Conservation (phyloP, 164 flowering plant species). For the Vitis vinifera region ASM3070453v1 NC_081823.1:6710001-6710500, state of each 20-base stretch:
- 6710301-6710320: constrained; percentile 95
- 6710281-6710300: constrained; percentile 93
- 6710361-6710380: neutral
- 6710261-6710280: constrained; percentile 85
- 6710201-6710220: neutral
- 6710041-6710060: constrained; percentile 45
- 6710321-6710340: constrained; percentile 83
- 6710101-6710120: constrained; percentile 30
- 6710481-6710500: too few relatives aligned
- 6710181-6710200: neutral
- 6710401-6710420: neutral
- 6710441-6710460: neutral
- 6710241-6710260: neutral
- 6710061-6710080: constrained; percentile 36
- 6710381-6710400: too few relatives aligned
- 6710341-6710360: constrained; percentile 18
- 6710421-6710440: neutral
- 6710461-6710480: too few relatives aligned
- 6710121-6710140: constrained; percentile 66
- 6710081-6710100: constrained; percentile 47
- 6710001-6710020: constrained; percentile 34
- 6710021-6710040: constrained; percentile 54
- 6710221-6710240: neutral
- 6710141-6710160: constrained; percentile 83
- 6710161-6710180: constrained; percentile 59